Conservation (phyloP, 495 filamentous ascomycete species). For the Aspergillus leporis region DNA sequence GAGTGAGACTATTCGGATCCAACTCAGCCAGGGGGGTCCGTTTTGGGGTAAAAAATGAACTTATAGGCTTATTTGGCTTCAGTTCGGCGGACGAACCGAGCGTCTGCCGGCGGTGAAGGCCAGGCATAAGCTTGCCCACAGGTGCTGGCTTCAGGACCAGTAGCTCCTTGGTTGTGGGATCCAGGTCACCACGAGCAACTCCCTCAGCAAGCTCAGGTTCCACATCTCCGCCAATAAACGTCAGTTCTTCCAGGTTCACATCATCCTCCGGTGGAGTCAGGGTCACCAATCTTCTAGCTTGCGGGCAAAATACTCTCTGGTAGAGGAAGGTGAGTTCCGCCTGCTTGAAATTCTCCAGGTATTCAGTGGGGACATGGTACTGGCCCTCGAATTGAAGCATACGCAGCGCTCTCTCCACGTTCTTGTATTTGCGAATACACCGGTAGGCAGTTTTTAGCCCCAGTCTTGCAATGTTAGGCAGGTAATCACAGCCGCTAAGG, state of each 20-base stretch:
- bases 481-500: slow-evolving; percentile 96
- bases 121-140: slow-evolving; percentile 31
- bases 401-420: slow-evolving; percentile 75
- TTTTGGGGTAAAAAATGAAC: slow-evolving; percentile 73
- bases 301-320: slow-evolving; percentile 90
- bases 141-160: slow-evolving; percentile 48
- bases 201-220: slow-evolving; percentile 67
- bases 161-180: slow-evolving; percentile 82
- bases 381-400: slow-evolving; percentile 87
- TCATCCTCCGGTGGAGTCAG: slow-evolving; percentile 62
- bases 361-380: slow-evolving; percentile 73
- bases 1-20: slow-evolving; percentile 80
- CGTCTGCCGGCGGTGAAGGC: slow-evolving; percentile 41
- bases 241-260: slow-evolving; percentile 63
- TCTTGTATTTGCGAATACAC: slow-evolving; percentile 85
- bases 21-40: slow-evolving; percentile 82
- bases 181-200: slow-evolving; percentile 80
- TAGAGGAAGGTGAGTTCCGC: slow-evolving; percentile 93
- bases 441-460: slow-evolving; percentile 93
- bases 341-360: slow-evolving; percentile 73
- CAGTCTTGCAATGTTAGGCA: slow-evolving; percentile 77
- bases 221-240: slow-evolving; percentile 76
- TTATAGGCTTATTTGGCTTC: slow-evolving; percentile 69
- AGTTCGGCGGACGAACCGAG: slow-evolving; percentile 50
- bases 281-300: slow-evolving; percentile 66